A percentile compares a stretch with the other conserved stretches of the same genome.
phyloP scores from a whole-genome alignment of 1,139 yeast genomes.

The Yamadazyma friedrichii region DNA sequence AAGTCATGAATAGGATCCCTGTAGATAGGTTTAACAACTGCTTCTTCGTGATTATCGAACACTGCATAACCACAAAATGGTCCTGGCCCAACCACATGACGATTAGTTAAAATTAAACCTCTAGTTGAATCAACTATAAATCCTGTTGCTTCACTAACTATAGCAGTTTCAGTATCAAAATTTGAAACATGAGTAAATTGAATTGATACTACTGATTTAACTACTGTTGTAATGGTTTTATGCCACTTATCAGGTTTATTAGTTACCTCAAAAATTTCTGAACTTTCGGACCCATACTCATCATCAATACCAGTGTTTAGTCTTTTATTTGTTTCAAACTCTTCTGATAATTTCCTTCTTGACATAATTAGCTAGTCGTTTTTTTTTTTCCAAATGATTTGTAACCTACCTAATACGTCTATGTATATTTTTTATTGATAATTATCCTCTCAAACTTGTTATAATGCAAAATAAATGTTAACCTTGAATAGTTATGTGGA shows the following conservation, averaged over 20 bases:
- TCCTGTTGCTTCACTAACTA: conserved; percentile 91
- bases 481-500: too few relatives aligned
- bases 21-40: conserved; percentile 77
- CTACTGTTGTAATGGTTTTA: conserved; percentile 76
- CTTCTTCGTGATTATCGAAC: conserved; percentile 93
- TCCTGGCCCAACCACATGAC: conserved; percentile 95
- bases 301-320: conserved; percentile 1
- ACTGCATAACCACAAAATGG: conserved; percentile 90
- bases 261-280: conserved; percentile 8
- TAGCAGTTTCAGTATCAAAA: conserved; percentile 81
- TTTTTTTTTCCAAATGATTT: too few relatives aligned
- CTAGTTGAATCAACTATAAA: conserved; percentile 83
- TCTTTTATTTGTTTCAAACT: conserved; percentile 2
- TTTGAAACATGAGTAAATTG: conserved; percentile 85
- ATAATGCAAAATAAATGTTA: too few relatives aligned
- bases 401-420: too few relatives aligned
- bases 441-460: too few relatives aligned
- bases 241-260: conserved; percentile 55
- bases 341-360: conserved; percentile 3
- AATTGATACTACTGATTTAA: conserved; percentile 82
- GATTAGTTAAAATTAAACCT: conserved; percentile 85
- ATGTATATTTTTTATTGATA: too few relatives aligned
- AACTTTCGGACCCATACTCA: conserved; percentile 7
- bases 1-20: conserved; percentile 88
- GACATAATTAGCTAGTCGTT: too few relatives aligned